Evolutionary conservation across 768 basidiomycete species (phyloP), one percentile per base, ranked within the genome.

Genomic region (Lepiota venenata): DNA sequence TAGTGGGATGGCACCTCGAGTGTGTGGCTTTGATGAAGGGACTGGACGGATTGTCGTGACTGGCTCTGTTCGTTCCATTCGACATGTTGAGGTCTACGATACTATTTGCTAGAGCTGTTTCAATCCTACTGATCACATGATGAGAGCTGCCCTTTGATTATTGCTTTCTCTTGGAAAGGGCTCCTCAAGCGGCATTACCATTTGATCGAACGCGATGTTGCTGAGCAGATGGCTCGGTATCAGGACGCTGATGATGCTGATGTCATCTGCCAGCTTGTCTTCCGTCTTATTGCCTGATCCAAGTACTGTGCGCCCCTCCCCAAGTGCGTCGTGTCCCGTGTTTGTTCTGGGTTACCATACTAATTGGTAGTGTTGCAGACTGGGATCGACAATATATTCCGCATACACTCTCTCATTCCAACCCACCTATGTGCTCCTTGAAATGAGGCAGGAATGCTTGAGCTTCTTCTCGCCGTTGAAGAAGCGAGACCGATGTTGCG

Each of bases 401-500:
- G 75, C 85, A 1, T 91, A 86, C 64, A 83, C 78, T 16, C 76
- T 84, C 43, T 73, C 77, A 36, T 93, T 91, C 63, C 87, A 89
- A 88, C 87, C 1, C 81, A 83, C 44, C 69, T 93, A 66, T 10
- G 10, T 32, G 25, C 20, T 55, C 37, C 41, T 56, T 58, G 22
- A 18, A 39, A 56, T 10, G 5, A 47, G 52, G 27, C 18, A n/a
- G n/a, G n/a, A n/a, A n/a, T n/a, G n/a, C n/a, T n/a, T n/a, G n/a
- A 18, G 25, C 3, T 25, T 38, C 27, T 2, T 32, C 1, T 55
- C 20, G 44, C 58, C 91, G 82, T 82, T 58, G 82, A 89, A 54
- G 85, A 93, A 68, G 82, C 88, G 29, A 74, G 84, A 63, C 66
- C 76, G 35, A 78, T 88, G 83, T 70, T 96, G 47, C 81, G 85